Conservation (phyloP, 2,329 filamentous ascomycete species). For the Grosmannia clavigera region DNA sequence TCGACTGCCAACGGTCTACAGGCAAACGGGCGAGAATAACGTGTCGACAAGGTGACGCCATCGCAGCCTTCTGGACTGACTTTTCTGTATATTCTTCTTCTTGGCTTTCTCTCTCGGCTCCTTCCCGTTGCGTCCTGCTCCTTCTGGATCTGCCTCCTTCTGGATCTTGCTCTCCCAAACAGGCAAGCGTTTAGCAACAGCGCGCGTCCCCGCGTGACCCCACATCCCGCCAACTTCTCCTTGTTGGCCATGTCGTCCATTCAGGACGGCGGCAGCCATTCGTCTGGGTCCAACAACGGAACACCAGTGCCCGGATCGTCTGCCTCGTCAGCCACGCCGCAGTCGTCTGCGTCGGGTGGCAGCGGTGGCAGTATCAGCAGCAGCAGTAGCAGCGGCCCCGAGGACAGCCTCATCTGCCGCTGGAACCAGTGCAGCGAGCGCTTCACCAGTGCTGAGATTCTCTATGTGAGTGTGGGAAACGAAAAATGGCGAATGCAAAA, state of each 20-base stretch:
- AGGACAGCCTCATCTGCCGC: constrained; percentile 47
- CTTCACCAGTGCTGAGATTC: constrained; percentile 42
- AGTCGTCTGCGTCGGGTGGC: constrained; percentile 19
- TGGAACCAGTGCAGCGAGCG: constrained; percentile 49
- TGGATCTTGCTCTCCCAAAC: not conserved
- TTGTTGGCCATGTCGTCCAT: constrained; percentile 6
- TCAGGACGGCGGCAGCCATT: constrained; percentile 11
- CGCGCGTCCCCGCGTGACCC: not conserved
- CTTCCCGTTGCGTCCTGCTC: not conserved
- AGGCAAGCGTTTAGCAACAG: not conserved
- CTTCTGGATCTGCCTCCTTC: not conserved
- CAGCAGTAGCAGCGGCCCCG: constrained; percentile 9
- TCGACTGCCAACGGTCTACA: too few species aligned
- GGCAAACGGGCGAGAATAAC: too few species aligned
- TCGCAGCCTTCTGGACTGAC: too few species aligned
- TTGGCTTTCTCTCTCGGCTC: not conserved
- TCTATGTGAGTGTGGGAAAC: constrained; percentile 40
- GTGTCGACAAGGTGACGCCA: too few species aligned
- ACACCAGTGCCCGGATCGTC: constrained; percentile 40
- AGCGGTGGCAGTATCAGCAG: not conserved
- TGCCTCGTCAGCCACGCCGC: constrained; percentile 20
- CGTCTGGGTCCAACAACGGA: constrained; percentile 34
- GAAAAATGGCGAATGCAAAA: not conserved
- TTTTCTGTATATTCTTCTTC: not conserved
- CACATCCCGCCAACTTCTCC: not conserved